A percentile compares a stretch with the other conserved stretches of the same genome.
Conservation (phyloP, 352 stramenopile genomes). For the Globisporangium alternatum region DNA sequence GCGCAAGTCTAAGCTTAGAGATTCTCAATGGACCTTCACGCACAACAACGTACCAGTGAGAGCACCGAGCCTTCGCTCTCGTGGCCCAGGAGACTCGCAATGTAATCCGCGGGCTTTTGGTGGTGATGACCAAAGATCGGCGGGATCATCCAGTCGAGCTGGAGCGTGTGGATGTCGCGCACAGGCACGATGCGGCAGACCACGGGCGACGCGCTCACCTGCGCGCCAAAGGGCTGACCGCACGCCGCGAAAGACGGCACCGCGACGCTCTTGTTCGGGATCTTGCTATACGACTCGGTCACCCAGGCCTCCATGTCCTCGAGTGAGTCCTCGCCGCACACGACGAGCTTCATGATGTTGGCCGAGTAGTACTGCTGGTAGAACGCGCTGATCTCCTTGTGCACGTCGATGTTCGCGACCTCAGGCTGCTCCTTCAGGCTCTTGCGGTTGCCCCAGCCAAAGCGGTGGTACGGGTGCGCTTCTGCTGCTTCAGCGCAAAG, state of each 20-base stretch:
- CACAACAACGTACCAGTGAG: constrained; percentile 44
- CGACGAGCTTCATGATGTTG: constrained; percentile 85
- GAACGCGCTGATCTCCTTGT: constrained; percentile 56
- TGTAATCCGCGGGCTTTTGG: constrained; percentile 77
- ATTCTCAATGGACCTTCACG: not conserved
- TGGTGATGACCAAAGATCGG: constrained; percentile 62
- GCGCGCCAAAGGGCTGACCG: constrained; percentile 51
- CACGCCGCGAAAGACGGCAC: constrained; percentile 37
- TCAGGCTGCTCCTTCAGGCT: constrained; percentile 54
- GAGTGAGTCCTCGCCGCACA: constrained; percentile 69
- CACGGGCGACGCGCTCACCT: constrained; percentile 33
- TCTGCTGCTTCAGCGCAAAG: constrained; percentile 51
- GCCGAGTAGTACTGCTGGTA: constrained; percentile 74
- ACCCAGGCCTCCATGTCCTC: constrained; percentile 73
- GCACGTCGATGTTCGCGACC: constrained; percentile 46
- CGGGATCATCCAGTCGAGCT: constrained; percentile 79
- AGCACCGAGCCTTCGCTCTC: constrained; percentile 83
- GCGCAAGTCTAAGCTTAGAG: not conserved
- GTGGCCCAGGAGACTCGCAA: constrained; percentile 76
- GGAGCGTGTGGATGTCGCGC: constrained; percentile 73
- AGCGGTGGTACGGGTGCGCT: constrained; percentile 73
- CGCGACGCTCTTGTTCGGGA: constrained; percentile 53
- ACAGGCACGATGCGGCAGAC: constrained; percentile 72
- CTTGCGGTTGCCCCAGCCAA: constrained; percentile 85
- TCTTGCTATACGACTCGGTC: constrained; percentile 49